phyloP scores from a whole-genome alignment of 805 yeast genomes.

The Yamadazyma laniorum region DNA sequence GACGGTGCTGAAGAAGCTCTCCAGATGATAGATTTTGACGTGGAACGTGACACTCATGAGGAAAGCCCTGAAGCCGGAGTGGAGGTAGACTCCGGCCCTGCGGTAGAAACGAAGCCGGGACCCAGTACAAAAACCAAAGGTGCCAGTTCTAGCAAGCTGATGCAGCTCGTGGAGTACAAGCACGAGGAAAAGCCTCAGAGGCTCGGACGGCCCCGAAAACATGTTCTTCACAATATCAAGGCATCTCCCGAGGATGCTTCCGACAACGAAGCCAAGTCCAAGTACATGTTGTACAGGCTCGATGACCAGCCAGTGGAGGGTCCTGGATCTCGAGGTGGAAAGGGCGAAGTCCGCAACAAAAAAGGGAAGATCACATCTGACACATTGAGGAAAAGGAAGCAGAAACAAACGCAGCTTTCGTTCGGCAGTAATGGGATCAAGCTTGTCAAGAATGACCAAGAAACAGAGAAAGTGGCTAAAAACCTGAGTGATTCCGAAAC shows the following conservation, averaged over 20 bases:
- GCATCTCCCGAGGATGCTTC: constrained; percentile 15
- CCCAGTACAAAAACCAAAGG: too few species aligned
- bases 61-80: background rate
- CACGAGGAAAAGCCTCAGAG: constrained; percentile 32
- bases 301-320: constrained; percentile 36
- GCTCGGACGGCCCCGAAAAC: constrained; percentile 36
- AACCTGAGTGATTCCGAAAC: background rate
- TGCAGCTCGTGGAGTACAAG: constrained; percentile 28
- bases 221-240: constrained; percentile 18
- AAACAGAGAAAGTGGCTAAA: background rate
- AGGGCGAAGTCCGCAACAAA: constrained; percentile 13
- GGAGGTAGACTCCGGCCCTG: background rate
- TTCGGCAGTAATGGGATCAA: constrained; percentile 11
- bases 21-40: background rate
- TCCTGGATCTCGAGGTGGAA: constrained; percentile 42
- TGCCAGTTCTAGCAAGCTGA: background rate
- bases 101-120: too few species aligned
- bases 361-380: constrained; percentile 27
- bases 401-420: constrained; percentile 16
- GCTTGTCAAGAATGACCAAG: background rate
- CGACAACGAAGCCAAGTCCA: constrained; percentile 28
- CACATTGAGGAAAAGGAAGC: constrained; percentile 20
- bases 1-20: background rate
- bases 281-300: constrained; percentile 32
- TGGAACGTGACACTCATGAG: background rate